These are phyloP conservation scores for Candida chauliodis DNA, from an alignment of 805 yeast species.

Conservation along the genomic window DNA sequence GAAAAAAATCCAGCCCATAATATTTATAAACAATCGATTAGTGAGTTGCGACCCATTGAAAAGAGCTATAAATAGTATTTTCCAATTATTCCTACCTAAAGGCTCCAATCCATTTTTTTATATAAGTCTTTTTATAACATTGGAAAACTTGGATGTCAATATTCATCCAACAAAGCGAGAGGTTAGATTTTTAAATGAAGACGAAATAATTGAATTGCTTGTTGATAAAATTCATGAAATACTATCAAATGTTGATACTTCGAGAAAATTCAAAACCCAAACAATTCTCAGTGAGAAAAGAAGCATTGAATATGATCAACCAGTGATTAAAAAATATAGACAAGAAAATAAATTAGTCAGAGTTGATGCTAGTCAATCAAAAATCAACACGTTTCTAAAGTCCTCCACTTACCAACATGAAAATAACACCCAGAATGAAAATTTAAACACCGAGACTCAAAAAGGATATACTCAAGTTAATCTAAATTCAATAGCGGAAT, in stretches of 20 bases:
- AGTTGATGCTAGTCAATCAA: slow-evolving; percentile 62
- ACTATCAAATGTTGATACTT: slow-evolving; percentile 57
- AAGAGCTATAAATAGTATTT: slow-evolving; percentile 62
- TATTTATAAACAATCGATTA: slow-evolving; percentile 82
- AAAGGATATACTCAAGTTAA: slow-evolving; percentile 38
- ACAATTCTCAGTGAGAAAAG: slow-evolving; percentile 32
- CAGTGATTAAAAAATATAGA: slow-evolving; percentile 28
- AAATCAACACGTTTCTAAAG: slow-evolving; percentile 17
- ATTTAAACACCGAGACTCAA: neutral
- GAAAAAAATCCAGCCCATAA: slow-evolving; percentile 61
- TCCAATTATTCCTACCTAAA: slow-evolving; percentile 68
- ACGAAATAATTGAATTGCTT: slow-evolving; percentile 71
- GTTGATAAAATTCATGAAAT: slow-evolving; percentile 45
- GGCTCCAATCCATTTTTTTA: slow-evolving; percentile 76
- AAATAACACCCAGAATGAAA: slow-evolving; percentile 6
- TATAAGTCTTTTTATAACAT: slow-evolving; percentile 60
- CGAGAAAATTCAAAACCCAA: slow-evolving; percentile 68
- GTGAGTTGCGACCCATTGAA: slow-evolving; percentile 79
- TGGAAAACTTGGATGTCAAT: slow-evolving; percentile 81
- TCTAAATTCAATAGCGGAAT: slow-evolving; percentile 54
- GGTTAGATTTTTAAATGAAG: slow-evolving; percentile 81
- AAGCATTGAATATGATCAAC: slow-evolving; percentile 11
- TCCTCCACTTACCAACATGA: neutral
- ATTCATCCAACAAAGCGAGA: slow-evolving; percentile 95
- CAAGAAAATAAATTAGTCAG: slow-evolving; percentile 69